Percentiles rank a stretch among this genome's conserved stretches.
phyloP scores from a whole-genome alignment of 192 early-diverging fungal species.

The Coemansia sp. region DNA sequence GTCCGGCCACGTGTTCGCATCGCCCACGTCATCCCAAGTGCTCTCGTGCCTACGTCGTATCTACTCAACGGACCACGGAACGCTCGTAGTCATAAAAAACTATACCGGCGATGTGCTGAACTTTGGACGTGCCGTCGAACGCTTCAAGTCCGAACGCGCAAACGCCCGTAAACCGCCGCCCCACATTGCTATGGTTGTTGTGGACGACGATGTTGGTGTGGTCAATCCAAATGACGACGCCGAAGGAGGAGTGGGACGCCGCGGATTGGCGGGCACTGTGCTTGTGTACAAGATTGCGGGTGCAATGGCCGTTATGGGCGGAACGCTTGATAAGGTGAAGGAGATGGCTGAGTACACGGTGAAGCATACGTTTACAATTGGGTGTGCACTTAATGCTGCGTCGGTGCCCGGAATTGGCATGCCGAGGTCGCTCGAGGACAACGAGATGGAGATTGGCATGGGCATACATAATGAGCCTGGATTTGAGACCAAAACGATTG shows the following conservation, averaged over 20 bases:
- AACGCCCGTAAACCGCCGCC: slow-evolving; percentile 45
- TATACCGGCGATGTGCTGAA: slow-evolving; percentile 80
- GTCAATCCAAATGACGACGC: slow-evolving; percentile 59
- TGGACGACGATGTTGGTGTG: slow-evolving; percentile 84
- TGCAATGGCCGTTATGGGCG: slow-evolving; percentile 63
- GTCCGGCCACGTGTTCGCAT: slow-evolving; percentile 84
- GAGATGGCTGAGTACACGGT: slow-evolving; percentile 58
- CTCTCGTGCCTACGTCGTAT: slow-evolving; percentile 68
- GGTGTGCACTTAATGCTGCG: slow-evolving; percentile 72
- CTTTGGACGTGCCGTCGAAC: slow-evolving; percentile 81
- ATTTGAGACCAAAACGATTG: slow-evolving; percentile 56
- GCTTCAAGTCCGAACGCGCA: slow-evolving; percentile 72
- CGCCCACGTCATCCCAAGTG: slow-evolving; percentile 76
- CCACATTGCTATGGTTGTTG: slow-evolving; percentile 70
- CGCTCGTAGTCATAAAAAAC: slow-evolving; percentile 82
- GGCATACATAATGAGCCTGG: slow-evolving; percentile 89
- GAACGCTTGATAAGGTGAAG: slow-evolving; percentile 59
- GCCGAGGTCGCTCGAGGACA: slow-evolving; percentile 54
- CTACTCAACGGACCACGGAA: slow-evolving; percentile 63
- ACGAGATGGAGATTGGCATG: slow-evolving; percentile 72
- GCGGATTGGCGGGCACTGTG: slow-evolving; percentile 78
- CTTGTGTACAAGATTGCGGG: slow-evolving; percentile 84
- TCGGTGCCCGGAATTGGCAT: slow-evolving; percentile 68
- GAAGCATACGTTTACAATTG: slow-evolving; percentile 73
- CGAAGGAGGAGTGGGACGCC: slow-evolving; percentile 67